Base-by-base conservation (phyloP, 1,139 yeast genomes). In the Yamadazyma membranifaciens region DNA sequence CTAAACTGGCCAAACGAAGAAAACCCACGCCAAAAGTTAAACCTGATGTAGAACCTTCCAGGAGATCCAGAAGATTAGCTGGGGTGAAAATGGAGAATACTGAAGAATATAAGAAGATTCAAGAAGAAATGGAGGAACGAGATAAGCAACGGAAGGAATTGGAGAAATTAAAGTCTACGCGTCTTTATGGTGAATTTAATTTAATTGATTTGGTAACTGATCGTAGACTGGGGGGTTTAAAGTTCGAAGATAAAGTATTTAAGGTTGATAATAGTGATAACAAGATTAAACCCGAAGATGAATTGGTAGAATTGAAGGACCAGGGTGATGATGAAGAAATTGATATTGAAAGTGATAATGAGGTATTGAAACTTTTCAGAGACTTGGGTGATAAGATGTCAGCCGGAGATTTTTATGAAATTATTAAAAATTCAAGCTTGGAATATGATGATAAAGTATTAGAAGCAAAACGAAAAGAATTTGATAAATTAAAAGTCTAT, bases 351-450 rank as follows among this genome's bases (percentile, higher is more conserved):
- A 59, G 60, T 9, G 69, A 66, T 42, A 59, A 63, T 34, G 57
- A 61, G 45, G 69, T 69, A 11, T 59, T 70, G 42, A 65, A 60
- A 33, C 63, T 69, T 37, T 68, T 77, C 37, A 62, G 65, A 45
- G 68, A 63, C 37, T 59, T 69, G 37, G 78, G 84, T 1, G 73
- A 73, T 39, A 75, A 78, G 34, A 76, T 84, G 43, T 83, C 92
- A 0, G 79, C 85, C 40, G 95, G 95, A 1, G 96, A 88, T 56
- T 84, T 83, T 56, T 87, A 81, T 51, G 85, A 83, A 42, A 49
- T 69, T 45, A 57, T 74, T 45, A 60, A 74, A 41, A 52, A 65
- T 12, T 49, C 54, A 4, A 42, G 52, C 2, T 39, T 54, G 13
- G 57, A 54, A 35, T 57, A 60, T 34, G 52, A 62, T 41, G 67